These are phyloP conservation scores for Aspergillus vadensis DNA, from an alignment of 2,329 filamentous ascomycete species.

Conservation along the genomic window DNA sequence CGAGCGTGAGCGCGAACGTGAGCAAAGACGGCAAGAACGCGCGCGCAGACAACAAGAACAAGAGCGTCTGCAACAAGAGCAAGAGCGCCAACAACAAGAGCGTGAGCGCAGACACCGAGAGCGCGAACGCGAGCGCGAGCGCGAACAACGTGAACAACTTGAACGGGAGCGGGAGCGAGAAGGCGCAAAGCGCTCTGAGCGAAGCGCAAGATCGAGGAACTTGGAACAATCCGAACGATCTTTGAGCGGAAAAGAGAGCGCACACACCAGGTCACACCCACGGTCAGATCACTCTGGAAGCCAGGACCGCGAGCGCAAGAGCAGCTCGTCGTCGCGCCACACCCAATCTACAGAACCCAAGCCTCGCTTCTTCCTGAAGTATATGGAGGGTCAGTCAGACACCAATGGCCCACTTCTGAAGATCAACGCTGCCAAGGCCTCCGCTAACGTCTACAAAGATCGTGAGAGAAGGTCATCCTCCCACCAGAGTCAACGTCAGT, in stretches of 20 bases:
- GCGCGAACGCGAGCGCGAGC: background rate
- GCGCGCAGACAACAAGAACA: background rate
- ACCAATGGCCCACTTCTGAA: constrained; percentile 42
- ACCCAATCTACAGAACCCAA: constrained; percentile 22
- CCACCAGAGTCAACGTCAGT: constrained; percentile 32
- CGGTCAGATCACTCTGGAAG: constrained; percentile 31
- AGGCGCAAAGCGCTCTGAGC: constrained; percentile 14
- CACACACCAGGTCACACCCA: constrained; percentile 14
- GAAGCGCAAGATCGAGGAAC: background rate
- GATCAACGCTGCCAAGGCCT: constrained; percentile 38
- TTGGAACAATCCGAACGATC: constrained; percentile 1
- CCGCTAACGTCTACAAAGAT: constrained; percentile 31
- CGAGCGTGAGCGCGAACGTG: background rate
- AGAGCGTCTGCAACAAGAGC: background rate
- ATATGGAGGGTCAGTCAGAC: constrained; percentile 46
- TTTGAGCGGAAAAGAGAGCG: constrained; percentile 10
- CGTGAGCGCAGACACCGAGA: background rate
- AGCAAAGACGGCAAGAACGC: background rate
- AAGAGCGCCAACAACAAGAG: constrained; percentile 3
- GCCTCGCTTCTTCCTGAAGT: constrained; percentile 36
- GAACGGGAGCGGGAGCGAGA: constrained; percentile 3
- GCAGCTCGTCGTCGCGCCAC: constrained; percentile 33
- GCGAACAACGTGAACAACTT: background rate
- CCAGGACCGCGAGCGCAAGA: constrained; percentile 25
- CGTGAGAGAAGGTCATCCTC: constrained; percentile 32